Base-by-base conservation (phyloP, 176 grass and related monocot genomes). In the Tuctoria greenei region DNA sequence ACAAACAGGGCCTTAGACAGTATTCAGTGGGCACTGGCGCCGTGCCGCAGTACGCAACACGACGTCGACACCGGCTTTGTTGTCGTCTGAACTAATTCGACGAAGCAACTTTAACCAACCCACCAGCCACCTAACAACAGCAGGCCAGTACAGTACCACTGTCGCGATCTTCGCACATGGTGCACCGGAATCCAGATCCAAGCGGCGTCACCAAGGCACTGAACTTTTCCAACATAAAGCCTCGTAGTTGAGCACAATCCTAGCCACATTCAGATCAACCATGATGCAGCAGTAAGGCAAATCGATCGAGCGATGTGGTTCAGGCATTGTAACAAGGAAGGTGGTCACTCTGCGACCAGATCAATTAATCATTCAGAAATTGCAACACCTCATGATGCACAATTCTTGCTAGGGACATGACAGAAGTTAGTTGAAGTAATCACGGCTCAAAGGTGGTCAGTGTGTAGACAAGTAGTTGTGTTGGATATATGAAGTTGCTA, bases 181-280 rank as follows among this genome's bases (percentile, higher is more conserved):
- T 67, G 58, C 35, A n/a, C 34, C 61, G 34, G n/a, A 17, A 66
- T 66, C 82, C 26, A 28, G 84, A 86, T 81, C 84, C 56, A 70
- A 37, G 21, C 61, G 56, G 51, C 62, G 35, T 62, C 52, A 60
- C 54, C 71, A 81, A 52, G 23, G 24, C 28, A 67, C 24, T 36
- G 7, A 36, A 17, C 60, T 74, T 35, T 64, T 54, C 43, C 11
- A 70, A 1, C 2, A 59, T 31, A 31, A 41, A 73, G 18, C 38
- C 56, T 20, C 28, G 20, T 9, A 50, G 25, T 41, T 34, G 17
- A 43, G 64, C 55, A 42, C 42, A 64, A 42, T 71, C 24, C 39
- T 26, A 61, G 39, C 56, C 24, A 34, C 24, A 34, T n/a, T 7
- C 20, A 21, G n/a, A 42, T 20, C 2, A 50, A 20, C 14, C 45